Conservation (phyloP, 371 early-diverging fungal genomes). For the Vairimorpha ceranae region DNA sequence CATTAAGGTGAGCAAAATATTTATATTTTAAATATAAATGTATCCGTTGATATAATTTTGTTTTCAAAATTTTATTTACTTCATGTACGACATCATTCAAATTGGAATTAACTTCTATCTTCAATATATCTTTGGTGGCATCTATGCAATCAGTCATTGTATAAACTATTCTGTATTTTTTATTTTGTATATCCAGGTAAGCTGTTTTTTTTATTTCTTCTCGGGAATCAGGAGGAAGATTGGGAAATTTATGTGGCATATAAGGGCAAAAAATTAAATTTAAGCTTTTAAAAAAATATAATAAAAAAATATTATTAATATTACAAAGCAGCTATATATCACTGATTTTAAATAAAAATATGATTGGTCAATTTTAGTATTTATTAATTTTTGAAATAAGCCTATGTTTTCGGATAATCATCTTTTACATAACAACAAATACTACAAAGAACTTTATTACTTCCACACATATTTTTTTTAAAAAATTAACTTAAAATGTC, state of each 20-base stretch:
- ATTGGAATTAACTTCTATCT: conserved; percentile 17
- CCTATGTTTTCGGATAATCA: too few relatives aligned
- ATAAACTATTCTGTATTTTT: conserved; percentile 24
- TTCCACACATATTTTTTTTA: background rate
- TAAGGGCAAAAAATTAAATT: too few relatives aligned
- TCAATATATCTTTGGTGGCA: background rate
- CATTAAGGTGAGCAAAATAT: conserved; percentile 13
- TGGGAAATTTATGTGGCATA: too few relatives aligned
- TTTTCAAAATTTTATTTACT: conserved; percentile 26
- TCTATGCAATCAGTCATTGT: background rate
- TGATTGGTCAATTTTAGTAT: too few relatives aligned
- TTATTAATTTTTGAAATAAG: too few relatives aligned
- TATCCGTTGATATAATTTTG: conserved; percentile 1
- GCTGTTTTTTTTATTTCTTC: background rate
- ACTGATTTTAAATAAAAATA: too few relatives aligned
- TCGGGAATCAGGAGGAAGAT: background rate
- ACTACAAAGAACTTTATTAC: background rate
- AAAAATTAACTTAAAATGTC: conserved; percentile 23
- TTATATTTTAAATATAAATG: conserved; percentile 27
- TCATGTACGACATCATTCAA: conserved; percentile 2
- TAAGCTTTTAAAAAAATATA: too few relatives aligned
- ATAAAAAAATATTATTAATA: too few relatives aligned
- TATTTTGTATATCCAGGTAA: background rate
- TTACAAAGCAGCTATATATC: too few relatives aligned
- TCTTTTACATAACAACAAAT: background rate